Evolutionary conservation across 768 basidiomycete species (phyloP).

Genomic region (Cyathus striatus): DNA sequence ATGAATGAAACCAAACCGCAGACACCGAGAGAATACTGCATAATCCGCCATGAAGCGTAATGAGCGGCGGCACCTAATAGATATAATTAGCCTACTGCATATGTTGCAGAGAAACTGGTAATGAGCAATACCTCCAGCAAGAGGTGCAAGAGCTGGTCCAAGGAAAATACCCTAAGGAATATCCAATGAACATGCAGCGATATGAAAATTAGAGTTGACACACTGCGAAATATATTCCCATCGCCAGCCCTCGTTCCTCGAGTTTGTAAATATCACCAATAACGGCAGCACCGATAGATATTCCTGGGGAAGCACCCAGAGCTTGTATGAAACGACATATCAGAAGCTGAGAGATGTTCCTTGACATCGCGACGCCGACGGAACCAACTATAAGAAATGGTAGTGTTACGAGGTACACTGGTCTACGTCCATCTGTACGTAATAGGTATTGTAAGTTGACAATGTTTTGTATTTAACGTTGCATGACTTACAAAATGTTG

Average conservation of each 20-base stretch:
- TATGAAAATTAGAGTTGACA: no score
- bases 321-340: constrained; percentile 60
- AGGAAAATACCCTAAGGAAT: constrained; percentile 44
- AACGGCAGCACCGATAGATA: no score
- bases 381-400: constrained; percentile 52
- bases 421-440: no score
- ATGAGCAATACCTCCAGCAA: constrained; percentile 38
- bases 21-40: constrained; percentile 36
- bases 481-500: constrained; percentile 24
- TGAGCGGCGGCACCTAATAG: constrained; percentile 37
- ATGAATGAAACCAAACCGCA: no score
- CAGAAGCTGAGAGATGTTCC: no score
- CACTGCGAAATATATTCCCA: no score
- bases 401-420: no score
- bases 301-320: no score
- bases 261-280: no score
- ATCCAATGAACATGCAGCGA: no score
- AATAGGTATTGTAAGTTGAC: background rate
- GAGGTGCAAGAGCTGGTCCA: no score
- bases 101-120: background rate
- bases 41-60: constrained; percentile 53
- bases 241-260: constrained; percentile 50
- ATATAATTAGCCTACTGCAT: background rate
- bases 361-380: constrained; percentile 53
- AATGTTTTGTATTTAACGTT: background rate